Evolutionary conservation across 148 eudicot species (phyloP), one percentile per base, ranked within the genome.

Genomic region (Limonium bicolor): DNA sequence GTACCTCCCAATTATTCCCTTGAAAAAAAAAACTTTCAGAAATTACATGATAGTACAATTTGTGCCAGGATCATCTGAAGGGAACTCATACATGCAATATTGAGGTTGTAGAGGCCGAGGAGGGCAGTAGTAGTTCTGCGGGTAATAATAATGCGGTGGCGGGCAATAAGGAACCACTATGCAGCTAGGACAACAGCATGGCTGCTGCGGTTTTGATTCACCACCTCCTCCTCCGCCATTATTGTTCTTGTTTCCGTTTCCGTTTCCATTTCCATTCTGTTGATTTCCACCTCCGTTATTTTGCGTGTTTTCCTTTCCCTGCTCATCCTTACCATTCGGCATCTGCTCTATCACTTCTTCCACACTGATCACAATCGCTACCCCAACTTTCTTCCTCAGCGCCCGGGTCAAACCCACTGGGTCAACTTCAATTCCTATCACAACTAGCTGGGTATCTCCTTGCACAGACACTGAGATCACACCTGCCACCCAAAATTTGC

Each of bases 51-150:
- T 43, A 14, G 48, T 23, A 24, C 48, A 43, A 25, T 28, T 28
- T 23, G 46, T 27, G 46, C 27, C 27, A 2, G 48, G 48, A 43
- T 43, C 48, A 24, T 28, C 19, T 0, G 18, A 31, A 13, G 48
- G 48, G 9, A 43, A 13, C 28, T 43, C 48, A 13, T 43, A 43
- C 48, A 43, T 43, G 7, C 48, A 43, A 43, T 43, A 43, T 31
- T 43, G 48, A 1, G 48, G 48, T 38, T 38, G 40, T 23, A n/a
- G n/a, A n/a, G n/a, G n/a, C n/a, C n/a, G n/a, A n/a, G n/a, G n/a
- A n/a, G n/a, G n/a, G n/a, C n/a, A n/a, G n/a, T n/a, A n/a, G n/a
- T n/a, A n/a, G n/a, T n/a, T n/a, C n/a, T 22, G 48, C 7, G 48
- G 48, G 19, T 43, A 43, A n/a, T 10, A n/a, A 35, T 35, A 35